phyloP scores from a whole-genome alignment of 73 alveolate species.

The Durusdinium trenchii region DNA sequence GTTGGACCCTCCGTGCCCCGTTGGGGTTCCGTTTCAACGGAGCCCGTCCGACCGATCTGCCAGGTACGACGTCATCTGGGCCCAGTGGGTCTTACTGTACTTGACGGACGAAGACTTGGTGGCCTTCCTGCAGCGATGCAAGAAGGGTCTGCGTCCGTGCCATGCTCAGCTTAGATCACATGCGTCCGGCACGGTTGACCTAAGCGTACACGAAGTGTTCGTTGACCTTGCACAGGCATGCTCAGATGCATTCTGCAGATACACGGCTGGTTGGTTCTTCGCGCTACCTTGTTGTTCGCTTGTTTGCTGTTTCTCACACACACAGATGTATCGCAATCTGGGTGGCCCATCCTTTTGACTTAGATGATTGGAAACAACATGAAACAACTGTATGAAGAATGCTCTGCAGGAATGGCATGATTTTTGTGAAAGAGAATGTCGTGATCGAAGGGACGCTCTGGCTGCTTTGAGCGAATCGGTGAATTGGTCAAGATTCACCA shows the following conservation, averaged over 20 bases:
- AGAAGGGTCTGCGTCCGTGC: slow-evolving; percentile 67
- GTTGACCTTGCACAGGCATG: background rate
- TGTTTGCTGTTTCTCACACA: too few relatives aligned
- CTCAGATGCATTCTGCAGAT: background rate
- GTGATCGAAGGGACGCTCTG: slow-evolving; percentile 69
- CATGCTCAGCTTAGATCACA: background rate
- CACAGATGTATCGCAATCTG: too few relatives aligned
- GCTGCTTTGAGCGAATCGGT: too few relatives aligned
- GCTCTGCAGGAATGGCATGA: background rate
- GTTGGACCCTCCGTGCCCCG: too few relatives aligned
- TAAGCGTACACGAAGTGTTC: background rate
- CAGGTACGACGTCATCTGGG: slow-evolving; percentile 84
- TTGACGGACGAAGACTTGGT: slow-evolving; percentile 85
- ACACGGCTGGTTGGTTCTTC: background rate
- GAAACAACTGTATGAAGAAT: background rate
- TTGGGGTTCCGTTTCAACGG: too few relatives aligned
- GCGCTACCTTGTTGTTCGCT: background rate
- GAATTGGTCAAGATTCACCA: too few relatives aligned
- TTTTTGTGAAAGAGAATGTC: slow-evolving; percentile 73
- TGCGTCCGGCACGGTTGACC: background rate
- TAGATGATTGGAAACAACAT: background rate
- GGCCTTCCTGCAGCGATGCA: slow-evolving; percentile 68
- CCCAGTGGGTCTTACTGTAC: slow-evolving; percentile 89
- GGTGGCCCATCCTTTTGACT: too few relatives aligned
- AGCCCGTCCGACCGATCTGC: too few relatives aligned